These are phyloP conservation scores for Xylariales sp. DNA, from an alignment of 2,329 filamentous ascomycete genomes.

Conservation along the genomic window DNA sequence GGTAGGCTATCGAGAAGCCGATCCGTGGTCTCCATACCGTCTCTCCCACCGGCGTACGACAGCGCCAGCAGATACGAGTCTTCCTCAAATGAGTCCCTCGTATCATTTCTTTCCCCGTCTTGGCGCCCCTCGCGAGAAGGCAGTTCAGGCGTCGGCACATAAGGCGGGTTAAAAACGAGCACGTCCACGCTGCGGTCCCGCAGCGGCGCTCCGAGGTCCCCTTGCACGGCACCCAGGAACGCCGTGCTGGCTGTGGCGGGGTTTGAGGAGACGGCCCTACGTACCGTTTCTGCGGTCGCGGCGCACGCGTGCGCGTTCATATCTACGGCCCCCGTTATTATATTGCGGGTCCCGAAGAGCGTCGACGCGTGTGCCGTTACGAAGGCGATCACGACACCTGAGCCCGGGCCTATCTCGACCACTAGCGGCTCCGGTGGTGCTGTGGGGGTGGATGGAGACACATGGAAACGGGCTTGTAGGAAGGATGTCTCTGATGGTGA, in stretches of 20 bases:
- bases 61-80: slow-evolving; percentile 87
- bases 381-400: slow-evolving; percentile 93
- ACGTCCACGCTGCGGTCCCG: slow-evolving; percentile 75
- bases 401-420: slow-evolving; percentile 89
- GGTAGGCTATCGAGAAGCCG: slow-evolving; percentile 79
- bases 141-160: slow-evolving; percentile 85
- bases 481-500: slow-evolving; percentile 75
- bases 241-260: slow-evolving; percentile 41
- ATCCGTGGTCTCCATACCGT: slow-evolving; percentile 95
- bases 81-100: slow-evolving; percentile 69
- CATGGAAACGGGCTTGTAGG: slow-evolving; percentile 71
- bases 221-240: slow-evolving; percentile 75
- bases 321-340: slow-evolving; percentile 83
- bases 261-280: slow-evolving; percentile 55
- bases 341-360: slow-evolving; percentile 77
- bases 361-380: slow-evolving; percentile 76
- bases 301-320: slow-evolving; percentile 85
- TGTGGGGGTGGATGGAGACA: slow-evolving; percentile 27
- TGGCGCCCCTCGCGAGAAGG: slow-evolving; percentile 62
- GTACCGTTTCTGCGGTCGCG: slow-evolving; percentile 78
- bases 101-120: slow-evolving; percentile 1
- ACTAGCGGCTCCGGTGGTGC: slow-evolving; percentile 68
- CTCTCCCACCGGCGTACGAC: slow-evolving; percentile 86
- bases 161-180: slow-evolving; percentile 95
- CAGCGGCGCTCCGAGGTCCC: slow-evolving; percentile 75